A percentile compares a stretch with the other conserved stretches of the same genome.
Conservation (phyloP, 2,329 filamentous ascomycete genomes). For the Colletotrichum sp. region DNA sequence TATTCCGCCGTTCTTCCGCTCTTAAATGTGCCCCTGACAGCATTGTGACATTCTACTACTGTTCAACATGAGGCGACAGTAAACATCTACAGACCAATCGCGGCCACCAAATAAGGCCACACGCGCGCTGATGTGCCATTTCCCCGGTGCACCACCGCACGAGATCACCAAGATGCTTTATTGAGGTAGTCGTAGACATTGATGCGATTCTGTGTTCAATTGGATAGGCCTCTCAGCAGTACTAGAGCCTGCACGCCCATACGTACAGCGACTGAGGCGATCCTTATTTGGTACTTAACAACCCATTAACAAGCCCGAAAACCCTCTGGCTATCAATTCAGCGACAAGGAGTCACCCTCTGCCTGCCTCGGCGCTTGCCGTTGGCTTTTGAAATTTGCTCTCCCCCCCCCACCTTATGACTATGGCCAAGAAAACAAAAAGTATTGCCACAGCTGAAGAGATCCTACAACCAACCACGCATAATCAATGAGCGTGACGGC, state of each 20-base stretch:
- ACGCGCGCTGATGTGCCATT: neutral
- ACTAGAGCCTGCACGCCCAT: neutral
- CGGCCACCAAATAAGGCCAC: neutral
- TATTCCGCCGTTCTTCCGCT: neutral
- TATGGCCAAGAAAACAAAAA: conserved; percentile 2
- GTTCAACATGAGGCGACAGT: neutral
- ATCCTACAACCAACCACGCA: neutral
- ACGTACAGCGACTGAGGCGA: neutral
- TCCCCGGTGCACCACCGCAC: neutral
- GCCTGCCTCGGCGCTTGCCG: neutral
- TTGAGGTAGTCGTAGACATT: neutral
- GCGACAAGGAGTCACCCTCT: neutral
- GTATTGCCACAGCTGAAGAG: neutral
- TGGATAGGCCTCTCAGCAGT: neutral
- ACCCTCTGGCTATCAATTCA: neutral
- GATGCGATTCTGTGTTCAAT: neutral
- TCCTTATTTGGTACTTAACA: neutral
- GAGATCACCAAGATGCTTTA: neutral
- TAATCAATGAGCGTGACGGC: conserved; percentile 29
- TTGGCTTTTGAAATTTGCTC: neutral
- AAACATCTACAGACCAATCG: neutral
- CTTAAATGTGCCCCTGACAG: neutral
- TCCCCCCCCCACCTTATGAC: neutral
- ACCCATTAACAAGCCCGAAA: neutral
- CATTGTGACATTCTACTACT: neutral